Evolutionary conservation across 345 rosid genomes (phyloP).

Genomic region (Atalantia buxifolia): DNA sequence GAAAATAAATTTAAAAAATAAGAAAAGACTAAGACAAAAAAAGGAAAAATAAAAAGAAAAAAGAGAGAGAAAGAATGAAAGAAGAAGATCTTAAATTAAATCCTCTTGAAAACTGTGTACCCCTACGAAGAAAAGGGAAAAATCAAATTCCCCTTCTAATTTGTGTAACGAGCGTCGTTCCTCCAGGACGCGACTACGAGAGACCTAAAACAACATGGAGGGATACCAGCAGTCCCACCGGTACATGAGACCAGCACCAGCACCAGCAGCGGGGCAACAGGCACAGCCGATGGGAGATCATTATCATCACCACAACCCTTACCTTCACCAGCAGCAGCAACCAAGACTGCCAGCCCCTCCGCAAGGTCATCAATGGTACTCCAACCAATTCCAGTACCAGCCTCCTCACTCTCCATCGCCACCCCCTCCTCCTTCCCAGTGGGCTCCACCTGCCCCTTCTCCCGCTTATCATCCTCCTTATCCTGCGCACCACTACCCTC

Average conservation of each 20-base stretch:
- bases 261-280: conserved; percentile 15
- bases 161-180: not conserved
- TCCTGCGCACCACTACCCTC: conserved; percentile 37
- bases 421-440: conserved; percentile 40
- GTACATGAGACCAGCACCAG: conserved; percentile 49
- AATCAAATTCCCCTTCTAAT: not conserved
- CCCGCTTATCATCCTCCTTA: conserved; percentile 36
- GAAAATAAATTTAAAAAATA: too few relatives aligned
- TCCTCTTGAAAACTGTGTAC: not conserved
- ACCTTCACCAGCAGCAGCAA: conserved; percentile 22
- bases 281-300: conserved; percentile 40
- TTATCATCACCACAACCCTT: conserved; percentile 24
- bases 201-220: conserved; percentile 38
- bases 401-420: conserved; percentile 36
- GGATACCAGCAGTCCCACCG: conserved; percentile 47
- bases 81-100: too few relatives aligned
- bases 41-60: accelerated
- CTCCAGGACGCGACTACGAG: not conserved
- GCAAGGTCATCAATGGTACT: conserved; percentile 44
- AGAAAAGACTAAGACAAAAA: too few relatives aligned
- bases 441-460: conserved; percentile 41
- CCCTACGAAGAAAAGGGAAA: not conserved
- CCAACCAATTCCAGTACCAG: conserved; percentile 54
- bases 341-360: conserved; percentile 35
- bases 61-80: too few relatives aligned